Conservation (phyloP, 768 basidiomycete genomes). For the Russula sp. region DNA sequence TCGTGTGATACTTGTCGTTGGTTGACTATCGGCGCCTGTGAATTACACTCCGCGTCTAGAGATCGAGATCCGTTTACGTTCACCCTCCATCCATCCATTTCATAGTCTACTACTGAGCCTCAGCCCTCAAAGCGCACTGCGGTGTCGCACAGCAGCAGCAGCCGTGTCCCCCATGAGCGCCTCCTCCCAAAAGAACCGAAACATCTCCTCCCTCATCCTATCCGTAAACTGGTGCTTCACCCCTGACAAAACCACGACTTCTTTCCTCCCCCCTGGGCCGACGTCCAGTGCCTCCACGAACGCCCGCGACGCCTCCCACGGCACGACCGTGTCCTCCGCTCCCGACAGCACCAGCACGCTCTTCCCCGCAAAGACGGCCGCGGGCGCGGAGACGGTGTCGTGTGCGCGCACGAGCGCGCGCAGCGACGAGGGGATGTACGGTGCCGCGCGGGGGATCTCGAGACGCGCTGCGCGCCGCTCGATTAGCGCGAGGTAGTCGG, state of each 20-base stretch:
- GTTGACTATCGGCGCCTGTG: neutral
- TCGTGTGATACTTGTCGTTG: too few relatives aligned
- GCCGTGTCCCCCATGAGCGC: constrained; percentile 1
- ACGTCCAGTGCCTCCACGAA: constrained; percentile 29
- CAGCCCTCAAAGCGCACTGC: neutral
- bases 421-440: constrained; percentile 51
- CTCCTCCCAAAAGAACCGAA: constrained; percentile 22
- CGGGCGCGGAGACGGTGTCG: constrained; percentile 42
- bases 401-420: constrained; percentile 37
- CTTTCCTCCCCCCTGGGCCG: constrained; percentile 28
- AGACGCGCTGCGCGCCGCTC: constrained; percentile 42
- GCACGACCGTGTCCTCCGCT: constrained; percentile 32
- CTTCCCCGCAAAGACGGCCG: constrained; percentile 57
- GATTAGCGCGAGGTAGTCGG: constrained; percentile 56
- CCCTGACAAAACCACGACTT: constrained; percentile 26
- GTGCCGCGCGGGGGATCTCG: constrained; percentile 40
- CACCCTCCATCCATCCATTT: neutral
- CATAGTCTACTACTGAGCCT: too few relatives aligned
- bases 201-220: constrained; percentile 31
- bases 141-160: neutral
- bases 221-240: constrained; percentile 32
- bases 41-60: neutral
- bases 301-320: constrained; percentile 25
- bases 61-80: neutral
- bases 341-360: constrained; percentile 69